Evolutionary conservation across 352 stramenopile species (phyloP).

Genomic region (Phytophthora aleatoria): DNA sequence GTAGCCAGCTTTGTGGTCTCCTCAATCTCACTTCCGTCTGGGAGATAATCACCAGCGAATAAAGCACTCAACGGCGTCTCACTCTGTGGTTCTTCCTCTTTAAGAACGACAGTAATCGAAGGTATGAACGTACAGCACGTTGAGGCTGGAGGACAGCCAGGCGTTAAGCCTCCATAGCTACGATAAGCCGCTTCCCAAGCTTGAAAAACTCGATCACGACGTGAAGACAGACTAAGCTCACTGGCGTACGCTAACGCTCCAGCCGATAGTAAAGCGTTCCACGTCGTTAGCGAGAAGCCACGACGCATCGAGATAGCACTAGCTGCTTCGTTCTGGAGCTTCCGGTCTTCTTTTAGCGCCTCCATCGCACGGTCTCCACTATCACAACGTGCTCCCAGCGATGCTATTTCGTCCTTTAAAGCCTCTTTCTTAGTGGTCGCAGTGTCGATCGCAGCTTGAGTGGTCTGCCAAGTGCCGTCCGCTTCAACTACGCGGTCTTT

Average conservation of each 20-base stretch:
- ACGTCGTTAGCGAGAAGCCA: slow-evolving; percentile 37
- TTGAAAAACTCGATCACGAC: slow-evolving; percentile 16
- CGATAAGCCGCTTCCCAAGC: slow-evolving; percentile 30
- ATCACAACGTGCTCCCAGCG: slow-evolving; percentile 28
- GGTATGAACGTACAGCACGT: slow-evolving; percentile 28
- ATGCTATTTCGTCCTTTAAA: slow-evolving; percentile 39
- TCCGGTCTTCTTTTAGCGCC: slow-evolving; percentile 43
- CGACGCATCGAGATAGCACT: slow-evolving; percentile 26
- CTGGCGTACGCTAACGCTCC: slow-evolving; percentile 45
- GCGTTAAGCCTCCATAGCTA: slow-evolving; percentile 24
- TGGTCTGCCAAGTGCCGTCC: slow-evolving; percentile 40
- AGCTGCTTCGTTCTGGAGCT: slow-evolving; percentile 20
- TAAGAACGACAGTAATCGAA: slow-evolving; percentile 29
- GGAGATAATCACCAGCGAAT: slow-evolving; percentile 21
- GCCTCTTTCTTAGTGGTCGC: slow-evolving; percentile 34
- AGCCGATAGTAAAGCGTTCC: slow-evolving; percentile 62
- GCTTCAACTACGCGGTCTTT: slow-evolving; percentile 63
- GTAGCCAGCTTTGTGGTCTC: slow-evolving; percentile 24
- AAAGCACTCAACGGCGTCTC: slow-evolving; percentile 21
- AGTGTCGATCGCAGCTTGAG: slow-evolving; percentile 31
- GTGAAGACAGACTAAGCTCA: slow-evolving; percentile 14
- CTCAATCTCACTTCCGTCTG: slow-evolving; percentile 2
- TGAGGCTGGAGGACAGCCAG: slow-evolving; percentile 31
- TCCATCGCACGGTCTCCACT: slow-evolving; percentile 43
- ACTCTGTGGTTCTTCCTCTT: slow-evolving; percentile 1